Evolutionary conservation across 352 stramenopile species (phyloP), one percentile per base, ranked within the genome.

Genomic region (Aphanomyces astaci): DNA sequence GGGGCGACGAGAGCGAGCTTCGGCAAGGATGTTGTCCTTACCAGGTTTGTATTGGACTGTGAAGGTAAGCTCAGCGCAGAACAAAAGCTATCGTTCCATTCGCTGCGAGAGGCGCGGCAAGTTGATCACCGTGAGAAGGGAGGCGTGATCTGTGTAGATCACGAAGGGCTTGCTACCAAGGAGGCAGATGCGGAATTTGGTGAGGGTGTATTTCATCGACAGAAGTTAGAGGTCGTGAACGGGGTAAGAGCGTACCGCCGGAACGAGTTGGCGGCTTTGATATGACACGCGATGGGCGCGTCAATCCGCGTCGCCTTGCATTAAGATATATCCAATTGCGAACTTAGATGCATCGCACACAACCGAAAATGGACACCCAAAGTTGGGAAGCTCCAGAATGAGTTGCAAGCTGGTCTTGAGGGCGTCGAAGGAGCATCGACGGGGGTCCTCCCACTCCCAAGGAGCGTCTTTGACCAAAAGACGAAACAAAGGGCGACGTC

Each of bases 401-500:
- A 15, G 9, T 9, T 11, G 19, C 2, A 73, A 28, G 3, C 55
- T 43, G 5, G 11, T 1, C 31, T 72, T 67, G 27, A 71, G 55
- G 4, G 49, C 1, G 4, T 64, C 33, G 36, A 74, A 74, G 19
- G 39, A 0, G 48, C 4, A 0, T 0, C 22, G 63, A 22, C 64
- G 46, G 1, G 66, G 48, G 25, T 64, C 56, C 31, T 19, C 25
- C 24, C 60, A 32, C 11, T 27, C 63, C 57, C 36, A 55, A 24
- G 48, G 48, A n/a, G 2, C 54, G 52, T 48, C 66, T 56, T 71
- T 48, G 17, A 11, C 49, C 53, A 2, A n/a, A 25, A 32, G 31
- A 31, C 5, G 49, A 53, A 25, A 57, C 57, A 62, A 63, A 60
- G 1, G 71, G 36, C 64, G 10, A 71, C 27, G 2, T 57, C 25